phyloP scores from a whole-genome alignment of 352 stramenopile species.

The Pythium scleroteichum region DNA sequence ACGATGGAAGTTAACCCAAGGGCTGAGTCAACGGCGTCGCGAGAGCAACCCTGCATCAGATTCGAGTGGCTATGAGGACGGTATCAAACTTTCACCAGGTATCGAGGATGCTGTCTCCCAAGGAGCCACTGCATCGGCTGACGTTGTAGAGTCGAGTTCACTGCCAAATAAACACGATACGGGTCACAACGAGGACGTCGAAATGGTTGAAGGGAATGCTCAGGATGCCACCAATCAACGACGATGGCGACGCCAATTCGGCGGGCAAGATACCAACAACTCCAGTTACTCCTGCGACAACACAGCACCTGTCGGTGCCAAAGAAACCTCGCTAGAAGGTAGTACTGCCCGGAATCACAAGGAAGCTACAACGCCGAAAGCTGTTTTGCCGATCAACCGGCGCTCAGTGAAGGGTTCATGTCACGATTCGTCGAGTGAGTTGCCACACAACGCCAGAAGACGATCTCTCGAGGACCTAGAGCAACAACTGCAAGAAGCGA shows the following conservation, averaged over 20 bases:
- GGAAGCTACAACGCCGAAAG: not conserved
- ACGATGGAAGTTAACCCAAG: conserved; percentile 2
- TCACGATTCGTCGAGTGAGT: not conserved
- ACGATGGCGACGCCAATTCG: too few relatives aligned
- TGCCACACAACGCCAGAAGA: not conserved
- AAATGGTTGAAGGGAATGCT: too few relatives aligned
- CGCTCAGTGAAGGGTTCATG: not conserved
- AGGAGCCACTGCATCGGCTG: too few relatives aligned
- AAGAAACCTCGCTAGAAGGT: too few relatives aligned
- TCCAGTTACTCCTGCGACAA: too few relatives aligned
- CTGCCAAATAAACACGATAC: too few relatives aligned
- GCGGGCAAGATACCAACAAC: too few relatives aligned
- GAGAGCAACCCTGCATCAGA: not conserved
- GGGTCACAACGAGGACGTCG: too few relatives aligned
- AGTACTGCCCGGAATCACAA: not conserved
- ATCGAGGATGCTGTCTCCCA: not conserved
- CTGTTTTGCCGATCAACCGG: too few relatives aligned
- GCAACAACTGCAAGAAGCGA: not conserved
- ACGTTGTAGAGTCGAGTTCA: too few relatives aligned
- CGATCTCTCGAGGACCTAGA: conserved; percentile 7
- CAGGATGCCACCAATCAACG: too few relatives aligned
- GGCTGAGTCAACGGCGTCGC: not conserved
- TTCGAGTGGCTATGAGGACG: conserved; percentile 1
- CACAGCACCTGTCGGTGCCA: too few relatives aligned
- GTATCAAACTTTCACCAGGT: not conserved